Evolutionary conservation across 129 eudicot species (phyloP), one percentile per base, ranked within the genome.

Genomic region (Centella asiatica): DNA sequence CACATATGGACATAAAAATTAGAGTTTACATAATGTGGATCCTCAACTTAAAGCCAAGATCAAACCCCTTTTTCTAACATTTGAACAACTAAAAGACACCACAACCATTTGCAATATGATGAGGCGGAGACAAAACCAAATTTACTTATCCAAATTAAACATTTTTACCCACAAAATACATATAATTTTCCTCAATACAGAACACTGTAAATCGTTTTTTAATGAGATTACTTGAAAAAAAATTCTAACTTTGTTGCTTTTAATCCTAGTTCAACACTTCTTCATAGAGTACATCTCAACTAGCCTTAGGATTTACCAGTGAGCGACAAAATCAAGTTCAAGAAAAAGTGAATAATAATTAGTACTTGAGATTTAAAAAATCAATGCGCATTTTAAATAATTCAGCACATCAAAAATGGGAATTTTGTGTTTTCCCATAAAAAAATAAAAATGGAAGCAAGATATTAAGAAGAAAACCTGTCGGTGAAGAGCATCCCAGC

Each of bases 401-500:
- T 46, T 46, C 22, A 19, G 12, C 24, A 19, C 15, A 46, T 46
- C 10, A 46, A 4, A 12, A 46, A 5, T 19, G 10, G 12, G 5
- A 19, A 46, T 18, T 17, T 46, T 46, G 51, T n/a, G n/a, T n/a
- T n/a, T n/a, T n/a, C n/a, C n/a, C 13, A 19, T 46, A 4, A 17
- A 14, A 18, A 18, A 27, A 8, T 13, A 72, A 10, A 57, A 45
- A 26, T 2, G 5, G n/a, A 56, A 46, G 26, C 14, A n/a, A 31
- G 23, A 61, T 13, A 0, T 4, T 53, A 52, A 42, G 25, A 49
- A 75, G 34, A 17, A 39, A 68, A 92, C 97, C 94, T 90, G 93
- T 80, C 82, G 44, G 95, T 83, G 87, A 90, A 90, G 76, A 90
- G 78, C 95, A 90, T 79, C 66, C 97, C 97, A 69, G 81, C 95